Evolutionary conservation across 345 rosid species (phyloP), one percentile per base, ranked within the genome.

Genomic region (Heritiera fomes): DNA sequence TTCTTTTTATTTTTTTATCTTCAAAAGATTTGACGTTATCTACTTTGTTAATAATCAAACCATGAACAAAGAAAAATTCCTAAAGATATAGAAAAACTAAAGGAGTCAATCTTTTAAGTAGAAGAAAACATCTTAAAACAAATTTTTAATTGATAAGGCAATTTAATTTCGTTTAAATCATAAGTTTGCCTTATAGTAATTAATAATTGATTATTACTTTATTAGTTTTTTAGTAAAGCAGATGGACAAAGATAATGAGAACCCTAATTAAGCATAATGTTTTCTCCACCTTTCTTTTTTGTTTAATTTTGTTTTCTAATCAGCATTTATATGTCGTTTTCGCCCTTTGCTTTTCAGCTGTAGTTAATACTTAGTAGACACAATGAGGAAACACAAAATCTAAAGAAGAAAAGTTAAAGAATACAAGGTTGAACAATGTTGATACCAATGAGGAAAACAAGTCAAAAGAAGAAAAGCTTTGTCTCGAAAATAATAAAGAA

Each of bases 311-410:
- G 43, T 70, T 70, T 23, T 18, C 56, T 69, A 69, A 69, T 60
- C 15, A 34, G 38, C 38, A 34, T 23, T 23, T 23, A 23, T 34
- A 34, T 34, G 38, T 41, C 3, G 2, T 69, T 2, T 23, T 47
- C 53, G 34, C 45, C 23, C 55, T 53, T 77, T 60, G 9, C 79
- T 68, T 78, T 60, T 28, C 62, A 59, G 81, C 75, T 82, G 78
- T 74, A 45, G 6, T 82, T 59, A 20, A 52, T 69, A 53, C 68
- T 70, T 79, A 30, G 5, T 14, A 43, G 8, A 18, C 15, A 46
- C 23, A 17, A 17, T 34, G 38, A 34, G 38, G 38, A 34, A 34
- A 34, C 38, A 34, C 38, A 34, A 34, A 34, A 3, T 34, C 38
- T 34, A 34, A 34, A 34, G 38, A 34, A 34, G 38, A 34, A 34